Evolutionary conservation across 2,329 filamentous ascomycete genomes (phyloP), one percentile per base, ranked within the genome.

Genomic region (Epicoccum nigrum): DNA sequence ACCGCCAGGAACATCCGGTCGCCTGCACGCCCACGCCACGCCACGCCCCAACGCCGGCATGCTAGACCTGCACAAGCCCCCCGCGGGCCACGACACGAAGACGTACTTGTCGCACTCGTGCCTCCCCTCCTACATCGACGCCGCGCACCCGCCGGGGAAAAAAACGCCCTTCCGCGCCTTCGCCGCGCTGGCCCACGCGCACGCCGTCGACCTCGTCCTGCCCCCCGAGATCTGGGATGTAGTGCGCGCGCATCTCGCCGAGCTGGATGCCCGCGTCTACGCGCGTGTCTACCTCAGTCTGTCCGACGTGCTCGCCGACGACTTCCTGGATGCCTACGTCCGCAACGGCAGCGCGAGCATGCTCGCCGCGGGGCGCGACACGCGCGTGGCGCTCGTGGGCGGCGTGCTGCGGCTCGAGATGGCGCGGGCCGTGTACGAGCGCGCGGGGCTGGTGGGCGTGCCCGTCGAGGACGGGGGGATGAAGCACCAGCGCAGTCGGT

Each of bases 301-400:
- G 8, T 81, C 81, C 7, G 85, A 90, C 51, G 68, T 97, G 4
- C 70, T 97, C 1, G 81, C 88, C 27, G 83, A 84, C 1, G 83
- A 86, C 0, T 96, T 97, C 64, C 92, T 96, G 65, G 87, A 83
- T n/a, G 79, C 86, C 34, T 92, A 95, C 68, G 86, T 97, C 60
- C 96, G 96, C 2, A 51, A 52, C 92, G 90, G 90, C 4, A 86
- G 91, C 67, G 77, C 95, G 40, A 73, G 90, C 60, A 90, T 97
- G 88, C 81, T 96, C 2, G 96, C 92, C 0, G 84, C 92, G 70
- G 92, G 91, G 11, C 82, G 82, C 2, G 88, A 92, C 64, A 89
- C 89, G 61, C 79, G 87, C 2, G 93, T 90, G 68, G 83, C 83
- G 0, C 75, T 97, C 1, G 80, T 76, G 49, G 82, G 90, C 59